phyloP scores from a whole-genome alignment of 371 early-diverging fungal genomes.

The Mortierella sp. region DNA sequence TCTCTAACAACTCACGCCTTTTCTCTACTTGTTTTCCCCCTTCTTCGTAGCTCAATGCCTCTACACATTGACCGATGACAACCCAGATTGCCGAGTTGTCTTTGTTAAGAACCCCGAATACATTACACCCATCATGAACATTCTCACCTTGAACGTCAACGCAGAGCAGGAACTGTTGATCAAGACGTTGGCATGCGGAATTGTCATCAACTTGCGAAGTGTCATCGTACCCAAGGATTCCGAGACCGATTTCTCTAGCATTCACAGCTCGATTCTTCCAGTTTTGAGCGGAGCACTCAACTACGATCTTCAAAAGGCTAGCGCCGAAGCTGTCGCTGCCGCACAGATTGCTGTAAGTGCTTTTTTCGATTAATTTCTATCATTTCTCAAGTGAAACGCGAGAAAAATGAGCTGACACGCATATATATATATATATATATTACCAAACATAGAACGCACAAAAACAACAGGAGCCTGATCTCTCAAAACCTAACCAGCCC shows the following conservation, averaged over 20 bases:
- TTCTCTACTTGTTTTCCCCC: background rate
- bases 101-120: slow-evolving; percentile 74
- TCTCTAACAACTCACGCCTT: no score
- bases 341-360: slow-evolving; percentile 65
- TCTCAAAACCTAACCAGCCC: slow-evolving; percentile 63
- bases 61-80: slow-evolving; percentile 87
- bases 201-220: slow-evolving; percentile 43
- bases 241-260: slow-evolving; percentile 47
- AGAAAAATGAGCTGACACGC: background rate
- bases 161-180: slow-evolving; percentile 63
- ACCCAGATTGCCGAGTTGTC: slow-evolving; percentile 70
- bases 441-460: slow-evolving; percentile 30
- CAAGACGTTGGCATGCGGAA: slow-evolving; percentile 70
- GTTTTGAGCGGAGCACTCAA: slow-evolving; percentile 66
- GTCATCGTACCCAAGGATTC: slow-evolving; percentile 35
- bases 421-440: no score
- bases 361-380: background rate
- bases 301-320: slow-evolving; percentile 73
- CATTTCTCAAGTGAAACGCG: no score
- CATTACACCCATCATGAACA: slow-evolving; percentile 62
- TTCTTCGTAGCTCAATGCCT: slow-evolving; percentile 78
- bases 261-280: slow-evolving; percentile 67
- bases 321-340: slow-evolving; percentile 61
- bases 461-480: slow-evolving; percentile 46
- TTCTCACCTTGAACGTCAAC: slow-evolving; percentile 59